Conservation (phyloP, 306 rosid species). For the Pyrus pyrifolia region DNA sequence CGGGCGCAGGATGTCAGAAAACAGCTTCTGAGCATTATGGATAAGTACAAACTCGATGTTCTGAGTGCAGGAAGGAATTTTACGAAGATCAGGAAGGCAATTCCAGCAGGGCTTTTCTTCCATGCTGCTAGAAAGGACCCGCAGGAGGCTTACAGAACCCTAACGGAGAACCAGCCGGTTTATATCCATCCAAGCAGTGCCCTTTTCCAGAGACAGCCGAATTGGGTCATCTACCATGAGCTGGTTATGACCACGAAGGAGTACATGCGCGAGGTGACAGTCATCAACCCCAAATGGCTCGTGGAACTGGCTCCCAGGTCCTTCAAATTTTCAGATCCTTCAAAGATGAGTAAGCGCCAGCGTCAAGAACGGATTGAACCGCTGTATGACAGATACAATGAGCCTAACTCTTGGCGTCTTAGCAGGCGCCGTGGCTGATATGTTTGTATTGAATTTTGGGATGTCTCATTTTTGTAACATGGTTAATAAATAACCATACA, state of each 20-base stretch:
- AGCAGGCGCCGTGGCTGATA: slow-evolving; percentile 11
- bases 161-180: slow-evolving; percentile 81
- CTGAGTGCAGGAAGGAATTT: slow-evolving; percentile 72
- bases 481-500: slow-evolving; percentile 37
- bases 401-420: slow-evolving; percentile 86
- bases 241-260: slow-evolving; percentile 82
- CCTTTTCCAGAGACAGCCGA: slow-evolving; percentile 75
- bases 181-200: slow-evolving; percentile 76
- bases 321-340: slow-evolving; percentile 74
- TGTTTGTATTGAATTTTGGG: no score
- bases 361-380: slow-evolving; percentile 82
- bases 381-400: slow-evolving; percentile 76
- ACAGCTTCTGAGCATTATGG: slow-evolving; percentile 76
- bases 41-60: slow-evolving; percentile 75
- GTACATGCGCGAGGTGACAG: slow-evolving; percentile 78
- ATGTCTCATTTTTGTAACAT: no score
- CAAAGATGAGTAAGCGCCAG: slow-evolving; percentile 83
- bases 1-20: background rate
- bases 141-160: slow-evolving; percentile 79
- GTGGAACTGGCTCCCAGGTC: slow-evolving; percentile 77
- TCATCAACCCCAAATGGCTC: slow-evolving; percentile 80
- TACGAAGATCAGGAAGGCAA: slow-evolving; percentile 74
- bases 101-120: slow-evolving; percentile 81
- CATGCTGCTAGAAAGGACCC: slow-evolving; percentile 80
- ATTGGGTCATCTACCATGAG: slow-evolving; percentile 85